Conservation (phyloP, 208 protist genomes). For the Angomonas ambiguus region DNA sequence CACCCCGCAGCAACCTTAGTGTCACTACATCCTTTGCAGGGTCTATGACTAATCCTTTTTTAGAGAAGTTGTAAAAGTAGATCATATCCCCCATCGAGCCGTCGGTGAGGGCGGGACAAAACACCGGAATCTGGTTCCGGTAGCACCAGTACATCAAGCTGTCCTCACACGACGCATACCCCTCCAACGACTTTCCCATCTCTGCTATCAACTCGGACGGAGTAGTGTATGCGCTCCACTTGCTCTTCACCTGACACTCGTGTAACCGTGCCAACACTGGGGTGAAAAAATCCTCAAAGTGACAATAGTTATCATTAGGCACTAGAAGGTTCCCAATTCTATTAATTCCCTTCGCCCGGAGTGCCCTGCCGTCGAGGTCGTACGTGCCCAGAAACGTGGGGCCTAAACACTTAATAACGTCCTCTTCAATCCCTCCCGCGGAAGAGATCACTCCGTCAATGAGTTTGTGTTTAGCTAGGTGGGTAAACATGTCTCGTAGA, state of each 20-base stretch:
- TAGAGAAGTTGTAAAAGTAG: constrained; percentile 98
- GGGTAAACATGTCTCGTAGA: constrained; percentile 97
- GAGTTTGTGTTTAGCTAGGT: constrained; percentile 93
- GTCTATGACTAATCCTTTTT: constrained; percentile 97
- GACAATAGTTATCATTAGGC: constrained; percentile 99
- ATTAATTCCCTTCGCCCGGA: constrained; percentile 94
- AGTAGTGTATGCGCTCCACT: constrained; percentile 71
- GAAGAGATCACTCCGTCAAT: constrained; percentile 98
- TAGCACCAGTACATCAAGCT: constrained; percentile 98
- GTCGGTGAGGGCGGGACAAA: constrained; percentile 98
- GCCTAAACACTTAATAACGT: constrained; percentile 99
- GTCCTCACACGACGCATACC: constrained; percentile 67
- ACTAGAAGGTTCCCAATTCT: constrained; percentile 99
- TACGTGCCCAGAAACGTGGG: constrained; percentile 95
- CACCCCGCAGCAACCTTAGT: constrained; percentile 25
- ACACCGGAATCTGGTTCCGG: constrained; percentile 99
- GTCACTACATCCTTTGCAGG: constrained; percentile 82
- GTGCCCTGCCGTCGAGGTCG: constrained; percentile 80
- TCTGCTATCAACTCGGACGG: constrained; percentile 96
- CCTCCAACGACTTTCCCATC: constrained; percentile 92
- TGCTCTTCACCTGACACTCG: constrained; percentile 79
- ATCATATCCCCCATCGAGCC: constrained; percentile 99
- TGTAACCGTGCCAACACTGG: constrained; percentile 95
- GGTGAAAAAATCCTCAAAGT: constrained; percentile 99
- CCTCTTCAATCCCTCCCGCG: constrained; percentile 99